Evolutionary conservation across 495 filamentous ascomycete species (phyloP), one percentile per base, ranked within the genome.

Genomic region (Tuber calosporum): DNA sequence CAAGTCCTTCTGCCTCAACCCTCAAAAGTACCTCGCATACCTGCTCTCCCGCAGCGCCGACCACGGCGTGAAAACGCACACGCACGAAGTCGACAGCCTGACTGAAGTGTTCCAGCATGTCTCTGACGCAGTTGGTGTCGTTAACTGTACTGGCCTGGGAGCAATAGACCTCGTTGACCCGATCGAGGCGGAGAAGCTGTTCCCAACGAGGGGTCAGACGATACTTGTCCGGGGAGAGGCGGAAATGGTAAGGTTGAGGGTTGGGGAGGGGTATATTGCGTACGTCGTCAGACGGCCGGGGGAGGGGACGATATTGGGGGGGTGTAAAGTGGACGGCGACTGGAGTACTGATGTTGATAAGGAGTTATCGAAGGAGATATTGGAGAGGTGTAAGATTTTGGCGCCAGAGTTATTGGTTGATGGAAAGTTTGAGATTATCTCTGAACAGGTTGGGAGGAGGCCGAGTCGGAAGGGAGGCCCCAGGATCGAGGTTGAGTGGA

Each of bases 161-260:
- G 80, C 80, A 42, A 70, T 71, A 37, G 68, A 68, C 40, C 68
- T 81, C 26, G 72, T 70, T 34, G 67, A 39, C 36, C 53, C 53
- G 13, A 67, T 73, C 20, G 66, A 70, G 38, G 80, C 81, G 67
- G 45, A 71, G 6, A 26, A 42, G 20, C 66, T 81, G 66, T 81
- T 72, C 66, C 80, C 80, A 11, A 79, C 75, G 38, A 81, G 73
- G 36, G 80, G 80, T 11, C 80, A 81, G 74, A 81, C 79, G 15
- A 73, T 81, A 17, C 71, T 81, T 40, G 80, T 81, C 1, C 76
- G 40, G 67, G 80, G 79, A 0, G 76, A 81, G 76, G 68, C 68
- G 22, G 40, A 71, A 36, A 39, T 48, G 13, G 71, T 53, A 39
- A 72, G 42, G n/a, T 43, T 81, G 38, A 70, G 68, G 66, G 39